phyloP scores from a whole-genome alignment of 2,329 filamentous ascomycete genomes.

The Talaromyces sp. region DNA sequence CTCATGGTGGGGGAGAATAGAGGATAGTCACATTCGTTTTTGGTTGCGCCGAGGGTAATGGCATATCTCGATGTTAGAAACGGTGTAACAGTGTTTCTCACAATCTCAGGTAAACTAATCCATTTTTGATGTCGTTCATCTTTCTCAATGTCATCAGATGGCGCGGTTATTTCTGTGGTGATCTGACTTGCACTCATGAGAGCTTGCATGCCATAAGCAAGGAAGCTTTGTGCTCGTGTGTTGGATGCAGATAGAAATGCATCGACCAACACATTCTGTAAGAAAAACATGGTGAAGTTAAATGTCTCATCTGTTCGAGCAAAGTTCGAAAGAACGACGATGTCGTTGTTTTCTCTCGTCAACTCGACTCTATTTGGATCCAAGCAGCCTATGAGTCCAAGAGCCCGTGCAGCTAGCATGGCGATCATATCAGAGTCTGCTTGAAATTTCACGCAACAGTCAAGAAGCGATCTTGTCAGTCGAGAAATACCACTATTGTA shows the following conservation, averaged over 20 bases:
- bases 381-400: slow-evolving; percentile 84
- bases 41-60: slow-evolving; percentile 55
- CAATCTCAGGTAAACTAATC: slow-evolving; percentile 67
- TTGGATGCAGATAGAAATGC: slow-evolving; percentile 89
- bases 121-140: slow-evolving; percentile 66
- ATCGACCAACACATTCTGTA: slow-evolving; percentile 83
- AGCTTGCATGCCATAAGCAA: slow-evolving; percentile 93
- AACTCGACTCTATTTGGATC: slow-evolving; percentile 86
- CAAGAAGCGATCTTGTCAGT: slow-evolving; percentile 71
- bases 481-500: slow-evolving; percentile 67
- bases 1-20: slow-evolving; percentile 64
- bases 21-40: slow-evolving; percentile 62
- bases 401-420: slow-evolving; percentile 68
- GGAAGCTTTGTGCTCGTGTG: slow-evolving; percentile 77
- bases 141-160: slow-evolving; percentile 49
- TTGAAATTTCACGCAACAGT: slow-evolving; percentile 77
- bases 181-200: slow-evolving; percentile 74
- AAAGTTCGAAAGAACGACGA: slow-evolving; percentile 85
- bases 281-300: slow-evolving; percentile 76
- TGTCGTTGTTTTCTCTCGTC: slow-evolving; percentile 69
- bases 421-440: slow-evolving; percentile 61
- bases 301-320: slow-evolving; percentile 68
- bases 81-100: slow-evolving; percentile 76
- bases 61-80: slow-evolving; percentile 81
- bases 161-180: slow-evolving; percentile 48